Percentiles rank a stretch among this genome's conserved stretches.
phyloP scores from a whole-genome alignment of 148 eudicot genomes.

The Amaranthus hypochondriacus region DNA sequence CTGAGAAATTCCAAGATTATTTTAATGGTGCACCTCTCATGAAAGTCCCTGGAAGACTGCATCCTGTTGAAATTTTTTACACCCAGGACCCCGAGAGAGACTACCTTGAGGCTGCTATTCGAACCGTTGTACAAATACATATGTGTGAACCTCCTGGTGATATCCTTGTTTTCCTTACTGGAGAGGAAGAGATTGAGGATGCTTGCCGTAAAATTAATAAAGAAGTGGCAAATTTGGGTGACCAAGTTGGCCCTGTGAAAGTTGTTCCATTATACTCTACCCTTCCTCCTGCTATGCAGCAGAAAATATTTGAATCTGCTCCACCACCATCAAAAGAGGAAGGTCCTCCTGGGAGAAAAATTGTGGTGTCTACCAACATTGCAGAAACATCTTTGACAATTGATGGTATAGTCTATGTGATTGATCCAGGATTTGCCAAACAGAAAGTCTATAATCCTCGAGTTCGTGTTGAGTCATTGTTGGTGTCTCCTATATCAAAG shows the following conservation, averaged over 20 bases:
- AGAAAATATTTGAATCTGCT: constrained; percentile 65
- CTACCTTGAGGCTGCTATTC: constrained; percentile 85
- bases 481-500: constrained; percentile 69
- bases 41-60: constrained; percentile 93
- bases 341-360: constrained; percentile 70
- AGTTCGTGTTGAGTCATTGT: constrained; percentile 61
- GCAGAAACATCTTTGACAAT: constrained; percentile 74
- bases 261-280: constrained; percentile 62
- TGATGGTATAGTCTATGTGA: constrained; percentile 69
- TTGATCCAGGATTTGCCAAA: constrained; percentile 69
- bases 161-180: constrained; percentile 67
- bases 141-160: constrained; percentile 70
- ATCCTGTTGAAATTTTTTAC: constrained; percentile 85
- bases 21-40: constrained; percentile 76
- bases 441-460: constrained; percentile 69
- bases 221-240: constrained; percentile 48
- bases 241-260: constrained; percentile 52
- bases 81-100: constrained; percentile 85
- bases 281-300: constrained; percentile 75
- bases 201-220: constrained; percentile 49
- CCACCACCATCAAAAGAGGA: constrained; percentile 61
- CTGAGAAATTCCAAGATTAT: constrained; percentile 86
- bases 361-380: constrained; percentile 69
- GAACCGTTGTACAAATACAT: constrained; percentile 84
- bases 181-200: constrained; percentile 76